Evolutionary conservation across 257 asterid species (phyloP).

Genomic region (Rhazya stricta): DNA sequence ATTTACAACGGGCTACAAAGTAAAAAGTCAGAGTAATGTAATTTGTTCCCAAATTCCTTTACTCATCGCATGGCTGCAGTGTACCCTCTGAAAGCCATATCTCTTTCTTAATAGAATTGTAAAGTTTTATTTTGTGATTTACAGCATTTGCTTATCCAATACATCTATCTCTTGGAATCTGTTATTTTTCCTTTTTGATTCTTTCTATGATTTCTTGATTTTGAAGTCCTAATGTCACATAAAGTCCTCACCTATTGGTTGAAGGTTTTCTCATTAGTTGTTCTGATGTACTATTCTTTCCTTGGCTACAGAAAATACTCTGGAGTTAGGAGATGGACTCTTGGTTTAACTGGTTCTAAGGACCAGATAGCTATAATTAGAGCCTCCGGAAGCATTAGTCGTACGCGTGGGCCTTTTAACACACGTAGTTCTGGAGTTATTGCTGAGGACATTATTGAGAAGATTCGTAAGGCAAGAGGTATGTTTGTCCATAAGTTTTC

Average conservation of each 20-base stretch:
- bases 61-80: background rate
- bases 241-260: background rate
- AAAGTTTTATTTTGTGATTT: background rate
- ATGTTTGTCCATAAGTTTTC: slow-evolving; percentile 18
- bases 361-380: slow-evolving; percentile 83
- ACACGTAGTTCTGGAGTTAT: slow-evolving; percentile 71
- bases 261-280: background rate
- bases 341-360: slow-evolving; percentile 68
- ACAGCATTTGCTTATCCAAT: background rate
- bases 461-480: slow-evolving; percentile 83
- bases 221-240: too few relatives aligned
- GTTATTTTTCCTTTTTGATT: background rate
- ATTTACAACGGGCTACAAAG: background rate
- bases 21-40: background rate
- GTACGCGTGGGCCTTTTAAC: slow-evolving; percentile 59
- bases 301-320: slow-evolving; percentile 59
- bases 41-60: background rate
- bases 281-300: background rate
- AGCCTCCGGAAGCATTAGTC: slow-evolving; percentile 97
- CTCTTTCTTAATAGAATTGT: background rate
- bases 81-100: background rate
- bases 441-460: slow-evolving; percentile 84
- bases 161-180: background rate
- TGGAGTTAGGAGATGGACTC: slow-evolving; percentile 77
- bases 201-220: background rate